Base-by-base conservation (phyloP, 768 basidiomycete genomes). In the Xanthoconium stramineum region DNA sequence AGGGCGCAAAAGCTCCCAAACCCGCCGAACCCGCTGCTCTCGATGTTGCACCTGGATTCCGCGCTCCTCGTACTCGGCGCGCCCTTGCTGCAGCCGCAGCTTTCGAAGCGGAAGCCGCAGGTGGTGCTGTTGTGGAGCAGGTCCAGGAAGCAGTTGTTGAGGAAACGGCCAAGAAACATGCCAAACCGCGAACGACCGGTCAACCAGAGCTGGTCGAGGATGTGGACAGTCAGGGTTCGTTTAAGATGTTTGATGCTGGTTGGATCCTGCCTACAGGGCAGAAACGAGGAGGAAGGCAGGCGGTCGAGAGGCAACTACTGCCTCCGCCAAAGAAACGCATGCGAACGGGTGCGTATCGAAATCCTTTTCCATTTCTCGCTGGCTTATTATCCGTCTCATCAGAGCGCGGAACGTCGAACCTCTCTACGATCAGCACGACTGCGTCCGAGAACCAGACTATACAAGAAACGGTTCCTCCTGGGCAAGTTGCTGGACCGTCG, bases 221-320 rank as follows among this genome's bases (percentile, higher is more conserved):
- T 40, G 83, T 95, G 33, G 88, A 88, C 65, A 79, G 81, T 42
- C 80, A 82, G 52, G 81, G 81, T 42, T 86, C 86, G 19, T 97
- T 96, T 76, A 81, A 77, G 65, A 72, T 86, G 73, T 96, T 96
- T 73, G 87, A 97, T 56, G 76, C 78, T 24, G 94, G 94, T 1
- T 95, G 92, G 93, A 91, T 96, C 9, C 72, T 95, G 14, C 89
- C 91, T 24, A 76, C 83, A 3, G 89, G 88, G 35, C 81, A 84
- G 50, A 81, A 83, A 60, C 79, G 93, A 33, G 81, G 84, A 32
- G 83, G 84, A 20, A 75, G 88, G 14, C 69, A 72, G 20, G 65
- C 75, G 14, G 58, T 78, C 11, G 83, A 84, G 28, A 74, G 77
- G 38, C 70, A 69, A n/a, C 62, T 67, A 5, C 58, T 76, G 32